Base-by-base conservation (phyloP, 441 rosid species). In the Erodium texanum region DNA sequence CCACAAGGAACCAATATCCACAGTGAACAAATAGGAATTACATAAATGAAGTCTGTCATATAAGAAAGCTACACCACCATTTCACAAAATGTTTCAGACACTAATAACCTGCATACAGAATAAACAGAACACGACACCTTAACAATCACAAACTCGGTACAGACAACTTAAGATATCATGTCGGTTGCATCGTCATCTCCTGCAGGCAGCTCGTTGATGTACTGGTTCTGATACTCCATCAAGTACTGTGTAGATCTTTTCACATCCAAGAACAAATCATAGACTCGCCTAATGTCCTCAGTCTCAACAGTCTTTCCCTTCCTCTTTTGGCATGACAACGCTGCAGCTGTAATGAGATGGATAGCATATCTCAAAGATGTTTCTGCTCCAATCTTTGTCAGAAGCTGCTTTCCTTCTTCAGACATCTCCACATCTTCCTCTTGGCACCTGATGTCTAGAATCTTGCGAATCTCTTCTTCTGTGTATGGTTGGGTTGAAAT, bases 361-460 rank as follows among this genome's bases (percentile, higher is more conserved):
- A 93, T 90, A 19, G 92, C 94, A 73, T 93, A 93, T 80, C 97
- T 90, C 78, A 90, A 79, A 24, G 98, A 90, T 59, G 98, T 93
- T 52, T 89, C 94, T 0, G 76, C 89, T n/a, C 98, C 97, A 7
- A 93, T 88, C 77, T 82, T 74, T 14, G 88, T 80, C 79, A 90
- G 48, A 29, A 93, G 69, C 59, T 85, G 89, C 68, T 84, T 90
- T 9, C 94, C 97, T 58, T 90, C 97, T 75, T 89, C 95, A 38
- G 83, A 70, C 87, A 89, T 86, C 66, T 93, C 97, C 0, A 93
- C 96, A 32, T 89, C 97, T 82, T 93, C 97, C 76, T 90, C 98
- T 82, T 86, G 93, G 82, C 91, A 85, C 73, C 98, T 86, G 66
- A 90, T 93, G 77, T 90, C 95, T 63, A 90, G 74, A 73, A 93